Base-by-base conservation (phyloP, 345 rosid genomes). In the Hevea brasiliensis region DNA sequence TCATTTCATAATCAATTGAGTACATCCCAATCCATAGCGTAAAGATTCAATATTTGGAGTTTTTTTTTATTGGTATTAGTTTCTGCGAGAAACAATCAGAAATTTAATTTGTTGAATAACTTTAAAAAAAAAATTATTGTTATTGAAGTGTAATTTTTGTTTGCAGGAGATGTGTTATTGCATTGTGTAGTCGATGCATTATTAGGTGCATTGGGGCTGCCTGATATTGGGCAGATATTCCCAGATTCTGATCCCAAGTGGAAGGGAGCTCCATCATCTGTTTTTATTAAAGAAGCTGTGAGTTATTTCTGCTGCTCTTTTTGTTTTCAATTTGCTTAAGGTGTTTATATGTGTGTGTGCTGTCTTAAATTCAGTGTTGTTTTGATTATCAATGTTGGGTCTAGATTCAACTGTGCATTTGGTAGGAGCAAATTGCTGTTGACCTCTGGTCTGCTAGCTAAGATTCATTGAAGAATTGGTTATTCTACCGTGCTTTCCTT, bases 121-220 rank as follows among this genome's bases (percentile, higher is more conserved):
- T 13, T 24, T 58, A 1, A 44, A 44, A 44, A 15, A 27, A n/a
- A n/a, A n/a, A n/a, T n/a, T 4, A 32, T 4, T 32, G 4, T 32
- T 32, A 58, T 27, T 58, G 62, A 58, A 26, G 20, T 11, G 40
- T 59, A 3, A 13, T 58, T 59, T 27, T 51, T 73, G 44, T 61
- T 62, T 84, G 87, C 79, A 95, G 99, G 99, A 47, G 99, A 95
- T 87, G 98, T 95, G 82, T 80, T 95, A 79, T 94, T 95, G 48
- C 98, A 92, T 77, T 95, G 99, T 79, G 97, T 92, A 42, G 99
- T 95, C 75, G 98, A 92, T 90, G 97, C 99, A 21, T 89, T 95
- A 75, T 71, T 95, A 86, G 98, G 98, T 48, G 99, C 99, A 1
- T 63, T 95, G 73, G 98, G 99, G 41, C 89, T 95, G 51, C 99